These are phyloP conservation scores for Beauveria varroae DNA, from an alignment of 2,329 filamentous ascomycete genomes.

Conservation along the genomic window DNA sequence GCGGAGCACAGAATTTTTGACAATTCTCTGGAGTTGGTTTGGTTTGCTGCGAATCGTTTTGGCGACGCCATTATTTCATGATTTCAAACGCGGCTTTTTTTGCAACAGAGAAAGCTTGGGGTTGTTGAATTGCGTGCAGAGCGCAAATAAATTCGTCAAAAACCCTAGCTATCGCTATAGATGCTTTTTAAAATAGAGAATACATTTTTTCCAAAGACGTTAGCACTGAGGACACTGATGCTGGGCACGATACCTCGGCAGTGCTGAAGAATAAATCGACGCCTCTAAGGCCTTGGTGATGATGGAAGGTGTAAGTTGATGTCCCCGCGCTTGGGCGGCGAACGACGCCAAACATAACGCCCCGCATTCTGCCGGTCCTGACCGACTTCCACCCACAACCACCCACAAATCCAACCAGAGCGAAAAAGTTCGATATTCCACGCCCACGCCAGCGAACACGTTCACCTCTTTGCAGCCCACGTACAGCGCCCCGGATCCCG, in stretches of 20 bases:
- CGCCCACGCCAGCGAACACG: constrained; percentile 15
- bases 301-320: constrained; percentile 6
- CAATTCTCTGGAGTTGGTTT: neutral
- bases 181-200: constrained; percentile 10
- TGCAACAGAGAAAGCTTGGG: constrained; percentile 10
- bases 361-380: constrained; percentile 26
- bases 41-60: neutral
- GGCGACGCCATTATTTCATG: constrained; percentile 5
- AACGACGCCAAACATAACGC: neutral
- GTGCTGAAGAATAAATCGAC: neutral
- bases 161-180: constrained; percentile 13
- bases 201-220: constrained; percentile 10
- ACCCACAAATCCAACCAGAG: constrained; percentile 33
- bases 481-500: constrained; percentile 19
- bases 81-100: constrained; percentile 1
- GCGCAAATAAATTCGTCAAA: constrained; percentile 13
- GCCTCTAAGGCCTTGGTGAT: neutral
- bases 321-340: neutral
- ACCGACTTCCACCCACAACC: constrained; percentile 36
- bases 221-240: constrained; percentile 7
- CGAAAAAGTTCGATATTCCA: constrained; percentile 37
- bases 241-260: constrained; percentile 11
- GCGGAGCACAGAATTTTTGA: neutral
- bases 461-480: constrained; percentile 17
- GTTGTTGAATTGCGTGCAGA: constrained; percentile 12